Base-by-base conservation (phyloP, 1,284 basidiomycete species). In the Ganoderma multipileum region DNA sequence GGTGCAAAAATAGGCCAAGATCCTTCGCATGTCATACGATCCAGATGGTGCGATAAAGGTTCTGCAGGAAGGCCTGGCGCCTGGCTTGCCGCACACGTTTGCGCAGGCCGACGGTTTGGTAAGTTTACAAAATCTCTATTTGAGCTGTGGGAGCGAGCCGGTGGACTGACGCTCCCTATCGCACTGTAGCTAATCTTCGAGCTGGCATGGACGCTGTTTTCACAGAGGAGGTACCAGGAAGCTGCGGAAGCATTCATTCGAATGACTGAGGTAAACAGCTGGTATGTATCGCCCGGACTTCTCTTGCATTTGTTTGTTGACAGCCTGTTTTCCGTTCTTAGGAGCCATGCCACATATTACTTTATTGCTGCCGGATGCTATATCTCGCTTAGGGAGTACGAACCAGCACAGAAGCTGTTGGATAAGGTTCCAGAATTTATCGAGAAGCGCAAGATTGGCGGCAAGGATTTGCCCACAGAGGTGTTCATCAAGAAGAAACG, bases 281-380 rank as follows among this genome's bases (percentile, higher is more conserved):
- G 92, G 92, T 90, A 44, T 18, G 83, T 78, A 39, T 26, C 39
- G 41, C 18, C 3, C 26, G 26, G 54, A 39, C 6, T 23, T 52
- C 54, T 52, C 47, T 55, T 38, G 47, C 50, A 38, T 50, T 39
- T 11, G 63, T 20, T 67, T 36, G 54, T n/a, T 28, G 61, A 33
- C 39, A 26, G 5, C 16, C 14, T 6, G 28, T 3, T 61, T 18
- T 47, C 65, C 52, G 16, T n/a, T 60, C 23, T 11, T 67, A 91
- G 90, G 91, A 91, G 89, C 75, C 92, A 92, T 64, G 91, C 85
- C 3, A 93, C 92, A 7, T 94, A 94, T 77, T 88, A 89, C 70
- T 92, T 90, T 76, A 86, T 93, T 42, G 89, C 90, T 26, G 91
- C 89, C 36, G 90, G 89, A 2, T 93, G 90, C 72, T 84, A 89